phyloP scores from a whole-genome alignment of 176 grass and related monocot species.

The Musa acuminata region DNA sequence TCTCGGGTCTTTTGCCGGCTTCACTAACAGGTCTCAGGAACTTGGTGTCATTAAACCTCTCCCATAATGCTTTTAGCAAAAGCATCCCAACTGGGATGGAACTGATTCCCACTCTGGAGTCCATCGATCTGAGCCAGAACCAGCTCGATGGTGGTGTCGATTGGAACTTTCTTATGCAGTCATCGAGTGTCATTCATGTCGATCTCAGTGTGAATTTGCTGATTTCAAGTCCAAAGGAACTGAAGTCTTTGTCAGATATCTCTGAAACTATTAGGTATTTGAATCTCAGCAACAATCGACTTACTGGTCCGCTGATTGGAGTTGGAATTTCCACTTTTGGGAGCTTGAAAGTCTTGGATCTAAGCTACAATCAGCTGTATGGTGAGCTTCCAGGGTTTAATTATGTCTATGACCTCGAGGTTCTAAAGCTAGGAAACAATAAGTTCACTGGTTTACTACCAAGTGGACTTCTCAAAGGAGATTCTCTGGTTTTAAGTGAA shows the following conservation, averaged over 20 bases:
- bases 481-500: conserved; percentile 79
- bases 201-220: conserved; percentile 90
- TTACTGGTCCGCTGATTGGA: conserved; percentile 77
- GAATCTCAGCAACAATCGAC: conserved; percentile 74
- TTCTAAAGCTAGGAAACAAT: conserved; percentile 75
- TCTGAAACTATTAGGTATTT: conserved; percentile 77
- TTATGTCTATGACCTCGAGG: conserved; percentile 97
- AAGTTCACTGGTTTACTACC: conserved; percentile 83
- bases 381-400: conserved; percentile 98
- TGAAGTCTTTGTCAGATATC: conserved; percentile 85
- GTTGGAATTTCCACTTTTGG: conserved; percentile 85
- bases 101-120: conserved; percentile 49
- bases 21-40: conserved; percentile 51
- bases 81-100: conserved; percentile 61
- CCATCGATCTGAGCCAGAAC: conserved; percentile 86
- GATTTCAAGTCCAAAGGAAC: conserved; percentile 60
- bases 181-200: conserved; percentile 53
- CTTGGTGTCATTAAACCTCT: conserved; percentile 67
- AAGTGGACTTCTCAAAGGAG: conserved; percentile 82
- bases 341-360: conserved; percentile 85
- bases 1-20: conserved; percentile 49
- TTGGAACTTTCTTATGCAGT: conserved; percentile 92
- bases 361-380: conserved; percentile 72
- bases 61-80: conserved; percentile 70
- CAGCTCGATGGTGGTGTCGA: conserved; percentile 70